A percentile compares a stretch with the other conserved stretches of the same genome.
Evolutionary conservation across 345 rosid genomes (phyloP).

Genomic region (Pistacia integerrima): DNA sequence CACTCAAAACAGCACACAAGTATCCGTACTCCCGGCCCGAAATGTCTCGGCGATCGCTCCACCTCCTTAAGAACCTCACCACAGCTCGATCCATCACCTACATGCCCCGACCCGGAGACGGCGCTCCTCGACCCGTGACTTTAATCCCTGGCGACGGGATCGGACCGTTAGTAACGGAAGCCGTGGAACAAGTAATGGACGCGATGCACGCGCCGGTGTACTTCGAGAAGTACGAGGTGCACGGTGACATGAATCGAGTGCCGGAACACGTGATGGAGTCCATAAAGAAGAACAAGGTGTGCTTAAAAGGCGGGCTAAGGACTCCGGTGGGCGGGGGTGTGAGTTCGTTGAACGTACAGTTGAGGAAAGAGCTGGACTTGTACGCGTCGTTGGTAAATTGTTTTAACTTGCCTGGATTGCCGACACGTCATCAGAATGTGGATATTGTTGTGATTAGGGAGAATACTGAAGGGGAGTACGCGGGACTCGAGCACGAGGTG

Average conservation of each 20-base stretch:
- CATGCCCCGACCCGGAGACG: conserved; percentile 99
- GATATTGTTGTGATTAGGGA: conserved; percentile 92
- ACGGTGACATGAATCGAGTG: conserved; percentile 78
- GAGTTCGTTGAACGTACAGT: conserved; percentile 77
- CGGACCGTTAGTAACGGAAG: conserved; percentile 82
- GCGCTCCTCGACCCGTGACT: conserved; percentile 77
- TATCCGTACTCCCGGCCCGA: background rate
- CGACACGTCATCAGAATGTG: conserved; percentile 77
- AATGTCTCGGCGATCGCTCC: conserved; percentile 16
- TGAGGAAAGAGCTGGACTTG: conserved; percentile 89
- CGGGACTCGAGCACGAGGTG: conserved; percentile 94
- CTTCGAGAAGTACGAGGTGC: conserved; percentile 81
- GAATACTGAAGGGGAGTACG: conserved; percentile 91
- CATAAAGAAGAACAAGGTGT: conserved; percentile 86
- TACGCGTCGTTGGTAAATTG: conserved; percentile 88
- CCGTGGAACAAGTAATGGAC: conserved; percentile 91
- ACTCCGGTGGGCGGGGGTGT: conserved; percentile 97
- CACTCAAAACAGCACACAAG: background rate
- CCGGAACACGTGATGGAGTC: conserved; percentile 86
- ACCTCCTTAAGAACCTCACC: conserved; percentile 16
- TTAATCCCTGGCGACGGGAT: conserved; percentile 94
- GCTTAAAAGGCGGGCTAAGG: conserved; percentile 80
- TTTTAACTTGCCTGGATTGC: conserved; percentile 78
- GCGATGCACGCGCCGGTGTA: conserved; percentile 96
- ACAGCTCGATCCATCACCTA: conserved; percentile 77